phyloP scores from a whole-genome alignment of 1,284 basidiomycete genomes.

The Ceratobasidium sp. region DNA sequence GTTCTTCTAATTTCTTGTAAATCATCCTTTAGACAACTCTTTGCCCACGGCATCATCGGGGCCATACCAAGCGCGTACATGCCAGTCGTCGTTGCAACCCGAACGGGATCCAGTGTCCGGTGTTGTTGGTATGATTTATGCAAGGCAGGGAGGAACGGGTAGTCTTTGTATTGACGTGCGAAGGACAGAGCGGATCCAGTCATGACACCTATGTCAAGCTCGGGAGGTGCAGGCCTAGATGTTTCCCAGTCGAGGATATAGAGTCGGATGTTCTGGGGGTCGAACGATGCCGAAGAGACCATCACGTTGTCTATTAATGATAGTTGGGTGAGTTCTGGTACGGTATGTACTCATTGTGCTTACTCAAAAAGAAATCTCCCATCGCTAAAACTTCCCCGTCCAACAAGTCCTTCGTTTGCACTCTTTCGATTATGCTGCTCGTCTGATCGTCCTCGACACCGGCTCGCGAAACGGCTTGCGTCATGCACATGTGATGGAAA shows the following conservation, averaged over 20 bases:
- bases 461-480: background rate
- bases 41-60: background rate
- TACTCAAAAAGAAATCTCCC: conserved; percentile 8
- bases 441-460: background rate
- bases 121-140: conserved; percentile 1
- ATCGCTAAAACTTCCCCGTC: background rate
- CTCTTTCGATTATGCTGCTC: background rate
- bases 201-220: background rate
- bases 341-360: background rate
- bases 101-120: background rate
- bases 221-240: background rate
- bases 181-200: background rate
- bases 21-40: background rate
- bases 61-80: background rate
- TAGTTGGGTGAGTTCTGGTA: background rate
- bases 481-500: background rate
- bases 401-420: background rate
- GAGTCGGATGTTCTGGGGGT: background rate
- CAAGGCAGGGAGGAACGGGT: conserved; percentile 5
- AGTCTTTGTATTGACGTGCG: background rate
- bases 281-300: background rate
- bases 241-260: conserved; percentile 20
- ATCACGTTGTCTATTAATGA: conserved; percentile 8
- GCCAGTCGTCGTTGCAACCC: background rate
- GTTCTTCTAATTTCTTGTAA: background rate